phyloP scores from a whole-genome alignment of 2,329 filamentous ascomycete species.

The Fusarium sp. region DNA sequence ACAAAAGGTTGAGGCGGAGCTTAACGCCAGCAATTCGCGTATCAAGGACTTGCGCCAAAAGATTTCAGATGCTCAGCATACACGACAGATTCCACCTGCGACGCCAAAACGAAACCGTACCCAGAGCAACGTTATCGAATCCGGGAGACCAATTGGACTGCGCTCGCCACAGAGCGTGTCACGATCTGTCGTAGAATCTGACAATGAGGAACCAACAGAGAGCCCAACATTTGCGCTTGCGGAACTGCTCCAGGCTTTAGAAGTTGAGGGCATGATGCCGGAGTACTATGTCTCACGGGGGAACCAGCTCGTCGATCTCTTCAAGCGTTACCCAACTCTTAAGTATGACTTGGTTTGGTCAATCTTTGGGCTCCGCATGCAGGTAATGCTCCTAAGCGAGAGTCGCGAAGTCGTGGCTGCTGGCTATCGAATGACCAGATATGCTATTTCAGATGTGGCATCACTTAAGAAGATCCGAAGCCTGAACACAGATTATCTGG shows the following conservation, averaged over 20 bases:
- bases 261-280: slow-evolving; percentile 84
- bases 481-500: slow-evolving; percentile 90
- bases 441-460: slow-evolving; percentile 89
- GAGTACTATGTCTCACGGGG: slow-evolving; percentile 96
- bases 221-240: slow-evolving; percentile 91
- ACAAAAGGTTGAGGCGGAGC: slow-evolving; percentile 81
- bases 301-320: slow-evolving; percentile 94
- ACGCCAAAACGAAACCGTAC: slow-evolving; percentile 63
- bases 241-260: slow-evolving; percentile 88
- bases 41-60: slow-evolving; percentile 68
- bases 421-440: slow-evolving; percentile 90
- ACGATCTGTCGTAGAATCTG: slow-evolving; percentile 65
- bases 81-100: slow-evolving; percentile 54
- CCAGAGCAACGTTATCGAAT: slow-evolving; percentile 55
- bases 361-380: slow-evolving; percentile 90
- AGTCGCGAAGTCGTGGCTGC: slow-evolving; percentile 95
- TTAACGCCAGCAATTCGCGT: slow-evolving; percentile 83
- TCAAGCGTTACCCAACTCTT: slow-evolving; percentile 88
- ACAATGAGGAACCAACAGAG: slow-evolving; percentile 75
- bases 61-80: slow-evolving; percentile 67
- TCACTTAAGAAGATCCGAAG: slow-evolving; percentile 88
- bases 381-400: slow-evolving; percentile 94
- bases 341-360: slow-evolving; percentile 98
- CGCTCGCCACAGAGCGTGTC: slow-evolving; percentile 67
- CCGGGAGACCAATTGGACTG: slow-evolving; percentile 55